Conservation (phyloP, 345 rosid genomes). For the Acer yangbiense region DNA sequence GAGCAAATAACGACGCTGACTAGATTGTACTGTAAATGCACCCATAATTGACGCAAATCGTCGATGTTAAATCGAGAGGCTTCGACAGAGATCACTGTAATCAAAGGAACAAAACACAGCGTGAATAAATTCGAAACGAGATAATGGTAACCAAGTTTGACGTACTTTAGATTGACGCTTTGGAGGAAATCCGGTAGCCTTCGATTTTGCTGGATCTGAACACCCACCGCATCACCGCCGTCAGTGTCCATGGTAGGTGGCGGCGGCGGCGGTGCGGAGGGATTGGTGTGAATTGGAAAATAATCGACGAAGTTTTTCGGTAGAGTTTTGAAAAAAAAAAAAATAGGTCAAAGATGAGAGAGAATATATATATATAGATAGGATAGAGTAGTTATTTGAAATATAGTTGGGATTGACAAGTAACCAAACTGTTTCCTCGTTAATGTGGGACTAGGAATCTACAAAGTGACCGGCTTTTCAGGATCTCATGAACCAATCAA, state of each 20-base stretch:
- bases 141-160: slow-evolving; percentile 61
- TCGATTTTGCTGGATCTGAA: slow-evolving; percentile 39
- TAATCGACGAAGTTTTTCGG: too few relatives aligned
- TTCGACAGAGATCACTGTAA: slow-evolving; percentile 36
- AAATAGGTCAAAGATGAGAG: not conserved
- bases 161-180: slow-evolving; percentile 65
- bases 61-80: slow-evolving; percentile 45
- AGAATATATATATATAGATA: not conserved
- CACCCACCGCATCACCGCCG: slow-evolving; percentile 38
- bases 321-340: too few relatives aligned
- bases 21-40: slow-evolving; percentile 57
- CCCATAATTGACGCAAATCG: slow-evolving; percentile 49
- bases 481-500: not conserved
- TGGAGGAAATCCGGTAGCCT: slow-evolving; percentile 54
- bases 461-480: not conserved
- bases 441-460: not conserved
- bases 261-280: not conserved
- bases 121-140: slow-evolving; percentile 48
- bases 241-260: slow-evolving; percentile 25
- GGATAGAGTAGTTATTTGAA: not conserved
- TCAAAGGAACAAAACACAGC: slow-evolving; percentile 48
- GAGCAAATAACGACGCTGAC: slow-evolving; percentile 48
- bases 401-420: not conserved
- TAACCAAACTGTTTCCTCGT: not conserved
- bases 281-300: not conserved